A percentile compares a stretch with the other conserved stretches of the same genome.
phyloP scores from a whole-genome alignment of 2,329 filamentous ascomycete genomes.

The Sarocladiaceae sp. region DNA sequence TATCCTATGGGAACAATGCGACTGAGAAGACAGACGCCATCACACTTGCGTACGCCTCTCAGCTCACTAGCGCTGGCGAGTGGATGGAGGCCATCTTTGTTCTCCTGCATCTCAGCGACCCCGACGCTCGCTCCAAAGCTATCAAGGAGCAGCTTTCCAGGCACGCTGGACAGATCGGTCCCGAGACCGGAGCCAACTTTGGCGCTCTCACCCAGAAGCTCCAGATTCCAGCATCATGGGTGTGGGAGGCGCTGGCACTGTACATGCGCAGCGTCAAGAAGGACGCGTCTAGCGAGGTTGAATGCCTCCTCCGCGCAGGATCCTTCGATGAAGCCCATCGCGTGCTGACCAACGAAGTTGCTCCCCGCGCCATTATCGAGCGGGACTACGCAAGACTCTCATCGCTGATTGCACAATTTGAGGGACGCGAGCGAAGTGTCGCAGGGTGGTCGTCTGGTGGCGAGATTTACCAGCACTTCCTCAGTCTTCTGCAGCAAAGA shows the following conservation, averaged over 20 bases:
- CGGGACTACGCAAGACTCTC: conserved; percentile 68
- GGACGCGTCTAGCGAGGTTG: conserved; percentile 65
- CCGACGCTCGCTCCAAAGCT: conserved; percentile 55
- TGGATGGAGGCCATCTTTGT: conserved; percentile 71
- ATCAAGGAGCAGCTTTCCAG: conserved; percentile 69
- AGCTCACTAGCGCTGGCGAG: conserved; percentile 57
- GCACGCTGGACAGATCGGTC: conserved; percentile 61
- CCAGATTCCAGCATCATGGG: conserved; percentile 68
- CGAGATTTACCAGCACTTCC: conserved; percentile 65
- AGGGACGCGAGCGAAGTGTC: conserved; percentile 54
- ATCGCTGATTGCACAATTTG: conserved; percentile 65
- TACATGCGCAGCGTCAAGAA: conserved; percentile 69
- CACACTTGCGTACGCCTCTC: conserved; percentile 58
- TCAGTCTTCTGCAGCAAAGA: conserved; percentile 42
- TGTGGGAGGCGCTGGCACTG: conserved; percentile 82
- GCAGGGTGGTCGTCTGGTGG: conserved; percentile 73
- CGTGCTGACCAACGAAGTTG: conserved; percentile 74
- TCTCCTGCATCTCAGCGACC: conserved; percentile 65
- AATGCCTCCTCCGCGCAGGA: conserved; percentile 71
- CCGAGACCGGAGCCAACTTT: conserved; percentile 50
- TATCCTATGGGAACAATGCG: conserved; percentile 47
- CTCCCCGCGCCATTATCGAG: conserved; percentile 74
- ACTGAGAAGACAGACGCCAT: conserved; percentile 58
- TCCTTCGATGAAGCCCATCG: conserved; percentile 77
- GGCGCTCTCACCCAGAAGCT: conserved; percentile 56